phyloP scores from a whole-genome alignment of 495 filamentous ascomycete genomes.

The Neurospora discreta region DNA sequence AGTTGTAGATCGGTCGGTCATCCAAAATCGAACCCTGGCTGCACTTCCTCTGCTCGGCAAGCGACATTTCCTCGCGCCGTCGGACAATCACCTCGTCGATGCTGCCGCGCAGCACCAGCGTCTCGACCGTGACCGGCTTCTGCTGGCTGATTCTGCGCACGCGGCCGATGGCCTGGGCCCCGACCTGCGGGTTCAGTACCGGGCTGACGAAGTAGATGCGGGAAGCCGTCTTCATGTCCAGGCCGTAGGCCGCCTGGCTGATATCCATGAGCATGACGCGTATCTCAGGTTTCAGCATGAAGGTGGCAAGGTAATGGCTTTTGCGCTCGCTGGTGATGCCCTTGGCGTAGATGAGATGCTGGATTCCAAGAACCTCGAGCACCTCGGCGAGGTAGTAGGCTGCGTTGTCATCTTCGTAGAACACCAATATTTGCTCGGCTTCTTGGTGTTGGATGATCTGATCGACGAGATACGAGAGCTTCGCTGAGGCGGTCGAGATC shows the following conservation, averaged over 20 bases:
- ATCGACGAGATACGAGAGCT: constrained; percentile 77
- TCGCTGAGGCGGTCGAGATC: constrained; percentile 72
- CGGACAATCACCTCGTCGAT: constrained; percentile 78
- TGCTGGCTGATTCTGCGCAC: constrained; percentile 82
- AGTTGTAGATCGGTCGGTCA: constrained; percentile 62
- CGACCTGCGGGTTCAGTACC: constrained; percentile 72
- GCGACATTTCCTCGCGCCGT: constrained; percentile 65
- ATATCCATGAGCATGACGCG: constrained; percentile 82
- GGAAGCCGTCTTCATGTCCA: constrained; percentile 72
- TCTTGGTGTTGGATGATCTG: constrained; percentile 53
- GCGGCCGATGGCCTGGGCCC: constrained; percentile 87
- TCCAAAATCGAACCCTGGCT: constrained; percentile 48
- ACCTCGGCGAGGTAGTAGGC: constrained; percentile 75
- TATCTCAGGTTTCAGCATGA: constrained; percentile 52
- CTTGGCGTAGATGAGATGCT: constrained; percentile 75
- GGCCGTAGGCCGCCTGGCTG: constrained; percentile 71
- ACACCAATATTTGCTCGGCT: constrained; percentile 79
- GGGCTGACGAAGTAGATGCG: constrained; percentile 90
- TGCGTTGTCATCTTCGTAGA: constrained; percentile 80
- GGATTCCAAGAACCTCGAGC: constrained; percentile 65
- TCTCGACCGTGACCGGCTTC: constrained; percentile 74
- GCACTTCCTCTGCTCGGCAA: constrained; percentile 56
- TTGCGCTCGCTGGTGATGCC: constrained; percentile 45
- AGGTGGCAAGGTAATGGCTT: constrained; percentile 63
- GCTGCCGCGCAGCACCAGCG: constrained; percentile 67